These are phyloP conservation scores for Suillus plorans DNA, from an alignment of 768 basidiomycete genomes.

Conservation along the genomic window DNA sequence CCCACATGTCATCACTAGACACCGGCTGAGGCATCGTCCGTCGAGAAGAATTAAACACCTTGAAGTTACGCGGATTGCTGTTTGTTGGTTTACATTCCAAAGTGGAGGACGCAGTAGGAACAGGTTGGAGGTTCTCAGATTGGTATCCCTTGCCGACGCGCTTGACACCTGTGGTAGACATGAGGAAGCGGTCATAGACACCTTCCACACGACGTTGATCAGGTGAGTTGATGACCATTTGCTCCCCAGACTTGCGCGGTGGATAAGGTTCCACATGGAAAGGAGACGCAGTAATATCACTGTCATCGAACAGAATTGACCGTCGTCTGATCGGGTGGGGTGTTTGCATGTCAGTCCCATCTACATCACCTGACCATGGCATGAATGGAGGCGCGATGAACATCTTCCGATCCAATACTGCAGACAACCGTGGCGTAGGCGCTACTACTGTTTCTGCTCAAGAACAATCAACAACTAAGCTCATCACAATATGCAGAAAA, in stretches of 20 bases:
- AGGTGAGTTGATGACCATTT: constrained; percentile 49
- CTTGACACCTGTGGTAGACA: constrained; percentile 80
- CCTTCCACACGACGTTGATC: constrained; percentile 63
- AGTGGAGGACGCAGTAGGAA: constrained; percentile 30
- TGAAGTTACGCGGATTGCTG: constrained; percentile 23
- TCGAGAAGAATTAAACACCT: constrained; percentile 35
- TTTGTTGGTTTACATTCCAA: constrained; percentile 19
- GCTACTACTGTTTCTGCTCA: constrained; percentile 32
- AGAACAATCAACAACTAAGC: constrained; percentile 2
- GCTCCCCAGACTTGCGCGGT: constrained; percentile 39
- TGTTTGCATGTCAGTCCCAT: constrained; percentile 19
- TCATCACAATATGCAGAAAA: not conserved
- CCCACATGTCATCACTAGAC: constrained; percentile 59
- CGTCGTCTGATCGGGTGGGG: constrained; percentile 15
- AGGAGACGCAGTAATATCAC: constrained; percentile 58
- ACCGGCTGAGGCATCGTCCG: constrained; percentile 71
- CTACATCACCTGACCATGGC: constrained; percentile 38
- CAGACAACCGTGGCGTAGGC: constrained; percentile 58
- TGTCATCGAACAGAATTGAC: constrained; percentile 35
- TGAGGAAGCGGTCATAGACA: constrained; percentile 80
- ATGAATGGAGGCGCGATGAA: constrained; percentile 57
- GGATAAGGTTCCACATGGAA: constrained; percentile 68
- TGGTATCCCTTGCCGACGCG: constrained; percentile 81
- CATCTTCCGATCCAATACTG: constrained; percentile 65
- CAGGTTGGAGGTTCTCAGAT: constrained; percentile 56